Evolutionary conservation across 495 filamentous ascomycete genomes (phyloP), one percentile per base, ranked within the genome.

Genomic region (Annulohypoxylon bovei): DNA sequence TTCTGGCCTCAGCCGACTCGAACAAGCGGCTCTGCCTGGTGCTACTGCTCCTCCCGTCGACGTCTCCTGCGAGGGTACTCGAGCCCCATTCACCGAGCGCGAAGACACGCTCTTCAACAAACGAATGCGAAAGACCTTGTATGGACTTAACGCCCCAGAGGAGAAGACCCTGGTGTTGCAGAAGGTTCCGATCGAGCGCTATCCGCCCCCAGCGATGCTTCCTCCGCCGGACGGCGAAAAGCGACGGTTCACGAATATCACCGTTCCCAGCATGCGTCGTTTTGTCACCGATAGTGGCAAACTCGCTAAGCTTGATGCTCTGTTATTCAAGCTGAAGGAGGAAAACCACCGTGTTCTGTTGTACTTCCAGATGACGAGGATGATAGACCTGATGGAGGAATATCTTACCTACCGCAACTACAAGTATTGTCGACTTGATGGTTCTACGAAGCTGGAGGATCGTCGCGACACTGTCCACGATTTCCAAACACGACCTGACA

Each of bases 361-460:
- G n/a, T 99, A 99, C 84, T 99, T 99, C 90, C 95, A 99, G 82
- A 99, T 99, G 95, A 99, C 95, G n/a, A 90, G 92, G 72, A 99
- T 99, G 95, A 98, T 99, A 76, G 95, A 99, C 75, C 82, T 99
- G 35, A 98, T 98, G 91, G 95, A 99, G 75, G 95, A 99, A 79
- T 99, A 98, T 75, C 86, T 99, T 40, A 98, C 95, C 3, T 98
- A 97, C 82, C 91, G 95, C 71, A 97, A 98, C 80, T 98, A 96
- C 88, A 97, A 97, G 78, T 99, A 98, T 82, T 94, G 95, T 65
- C 91, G 95, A 18, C 88, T 99, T 30, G 95, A 99, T 72, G 95
- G 95, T 75, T 97, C 93, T 30, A 98, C 95, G n/a, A 99, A 98
- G 78, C 86, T 99, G 60, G 95, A 98, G 74, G 96, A 99, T 79